Evolutionary conservation across 1,139 yeast species (phyloP).

Genomic region (Sugiyamaella novakii): DNA sequence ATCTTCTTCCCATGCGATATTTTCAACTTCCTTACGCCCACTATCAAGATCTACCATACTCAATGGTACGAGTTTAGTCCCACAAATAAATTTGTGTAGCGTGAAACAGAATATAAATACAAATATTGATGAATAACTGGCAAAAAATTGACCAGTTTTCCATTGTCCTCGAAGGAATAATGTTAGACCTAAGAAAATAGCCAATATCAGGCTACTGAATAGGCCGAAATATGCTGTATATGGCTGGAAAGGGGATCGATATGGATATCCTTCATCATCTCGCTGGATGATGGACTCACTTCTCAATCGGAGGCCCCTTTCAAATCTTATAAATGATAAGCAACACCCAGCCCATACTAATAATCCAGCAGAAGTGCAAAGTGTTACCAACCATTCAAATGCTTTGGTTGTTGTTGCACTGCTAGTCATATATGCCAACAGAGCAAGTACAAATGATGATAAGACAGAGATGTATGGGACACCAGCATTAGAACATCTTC

Average conservation of each 20-base stretch:
- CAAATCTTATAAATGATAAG: constrained; percentile 68
- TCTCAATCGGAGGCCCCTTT: constrained; percentile 63
- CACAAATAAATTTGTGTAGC: constrained; percentile 57
- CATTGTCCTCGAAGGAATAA: constrained; percentile 61
- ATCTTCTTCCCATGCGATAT: constrained; percentile 45
- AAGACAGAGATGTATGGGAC: constrained; percentile 74
- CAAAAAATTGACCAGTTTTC: constrained; percentile 64
- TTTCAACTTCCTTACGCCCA: constrained; percentile 65
- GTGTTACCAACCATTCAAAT: constrained; percentile 63
- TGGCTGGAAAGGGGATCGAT: constrained; percentile 76
- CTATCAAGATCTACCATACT: constrained; percentile 75
- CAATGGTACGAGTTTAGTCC: constrained; percentile 57
- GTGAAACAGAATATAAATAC: constrained; percentile 57
- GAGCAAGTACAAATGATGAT: constrained; percentile 61
- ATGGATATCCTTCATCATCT: constrained; percentile 56
- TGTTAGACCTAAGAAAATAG: constrained; percentile 69
- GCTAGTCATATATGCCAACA: constrained; percentile 62
- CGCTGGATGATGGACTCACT: constrained; percentile 36
- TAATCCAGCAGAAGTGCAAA: constrained; percentile 70
- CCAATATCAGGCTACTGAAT: constrained; percentile 55
- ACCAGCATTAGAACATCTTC: constrained; percentile 63
- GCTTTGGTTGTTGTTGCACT: constrained; percentile 62
- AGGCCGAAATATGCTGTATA: constrained; percentile 70
- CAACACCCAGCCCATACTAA: constrained; percentile 85
- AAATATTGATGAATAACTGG: constrained; percentile 67